Base-by-base conservation (phyloP, 2,329 filamentous ascomycete species). In the Aspergillus arachidicola region DNA sequence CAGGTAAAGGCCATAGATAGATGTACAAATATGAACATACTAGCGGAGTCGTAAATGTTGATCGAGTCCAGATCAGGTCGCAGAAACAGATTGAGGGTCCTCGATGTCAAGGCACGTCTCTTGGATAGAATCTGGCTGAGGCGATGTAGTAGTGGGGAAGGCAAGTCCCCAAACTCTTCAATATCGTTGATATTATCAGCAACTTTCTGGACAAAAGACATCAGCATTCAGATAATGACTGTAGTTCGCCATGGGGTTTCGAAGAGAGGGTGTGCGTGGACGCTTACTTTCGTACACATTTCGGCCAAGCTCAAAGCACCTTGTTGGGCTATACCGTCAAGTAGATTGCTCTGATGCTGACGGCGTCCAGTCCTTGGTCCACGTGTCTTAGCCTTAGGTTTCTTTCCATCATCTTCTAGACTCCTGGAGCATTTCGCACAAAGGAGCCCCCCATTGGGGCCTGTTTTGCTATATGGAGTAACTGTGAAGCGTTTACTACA, bases 401-500 rank as follows among this genome's bases (percentile, higher is more conserved):
- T 80, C 62, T 90, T 89, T 61, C 87, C 84, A 28, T 90, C 87
- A 66, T 91, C 89, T 46, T 86, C 86, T 57, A 91, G 78, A 65
- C 92, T 87, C 71, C 91, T 93, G 26, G 92, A 91, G 72, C 94
- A 98, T 26, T 91, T 88, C 4, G 85, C 84, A 74, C 94, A 98
- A 1, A 97, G 82, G n/a, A 98, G 82, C 19, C 93, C 93, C 4
- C 94, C 94, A n/a, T 90, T 84, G 0, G 92, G 91, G 0, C 91
- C 93, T 32, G 89, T 86, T 68, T 93, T 90, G 66, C 91, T 93
- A 79, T 97, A 97, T 0, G 92, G 86, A 0, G 94, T 97, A 51
- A 98, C 94, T 0, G 93, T 97, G 73, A 98, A 98, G 43, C 93
- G 89, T 66, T 95, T 96, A 50, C 86, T 84, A 76, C 94, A 98